Percentiles rank a stretch among this genome's conserved stretches.
These are phyloP conservation scores for Monosporascus sp. DNA, from an alignment of 2,329 filamentous ascomycete genomes.

Conservation along the genomic window DNA sequence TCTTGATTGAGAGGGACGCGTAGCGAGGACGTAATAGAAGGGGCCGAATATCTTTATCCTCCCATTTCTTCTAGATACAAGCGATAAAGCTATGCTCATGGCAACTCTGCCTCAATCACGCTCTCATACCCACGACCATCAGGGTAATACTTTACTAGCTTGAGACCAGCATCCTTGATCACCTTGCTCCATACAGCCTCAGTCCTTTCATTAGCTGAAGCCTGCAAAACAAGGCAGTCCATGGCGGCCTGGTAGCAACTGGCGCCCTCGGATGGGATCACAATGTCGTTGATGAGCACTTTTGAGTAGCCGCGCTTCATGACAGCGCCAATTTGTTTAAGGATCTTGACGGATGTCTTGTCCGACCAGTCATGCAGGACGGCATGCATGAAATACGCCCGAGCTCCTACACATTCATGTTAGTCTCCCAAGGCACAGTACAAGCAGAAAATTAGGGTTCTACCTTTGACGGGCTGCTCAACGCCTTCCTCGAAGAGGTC, in stretches of 20 bases:
- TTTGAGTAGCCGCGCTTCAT: conserved; percentile 32
- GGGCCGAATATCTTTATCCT: too few relatives aligned
- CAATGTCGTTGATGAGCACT: conserved; percentile 36
- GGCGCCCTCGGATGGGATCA: conserved; percentile 30
- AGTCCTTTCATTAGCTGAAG: conserved; percentile 15
- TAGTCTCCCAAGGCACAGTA: neutral
- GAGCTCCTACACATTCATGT: conserved; percentile 15
- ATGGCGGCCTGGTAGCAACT: conserved; percentile 13
- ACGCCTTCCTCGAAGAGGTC: conserved; percentile 24
- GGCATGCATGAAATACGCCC: conserved; percentile 26
- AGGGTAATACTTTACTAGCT: conserved; percentile 12
- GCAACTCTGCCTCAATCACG: conserved; percentile 17
- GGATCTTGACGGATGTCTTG: conserved; percentile 22
- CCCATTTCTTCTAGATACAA: too few relatives aligned
- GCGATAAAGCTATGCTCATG: conserved; percentile 1
- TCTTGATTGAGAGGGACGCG: too few relatives aligned
- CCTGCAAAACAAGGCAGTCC: conserved; percentile 17
- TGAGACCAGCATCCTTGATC: conserved; percentile 11
- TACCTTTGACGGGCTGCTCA: conserved; percentile 22
- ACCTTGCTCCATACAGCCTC: conserved; percentile 13
- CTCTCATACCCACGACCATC: conserved; percentile 13
- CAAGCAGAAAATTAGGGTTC: neutral
- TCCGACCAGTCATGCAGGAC: conserved; percentile 37
- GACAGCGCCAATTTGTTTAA: conserved; percentile 23
- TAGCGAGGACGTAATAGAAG: too few relatives aligned